Evolutionary conservation across 1,139 yeast species (phyloP).

Genomic region (Hansenula lynferdii): DNA sequence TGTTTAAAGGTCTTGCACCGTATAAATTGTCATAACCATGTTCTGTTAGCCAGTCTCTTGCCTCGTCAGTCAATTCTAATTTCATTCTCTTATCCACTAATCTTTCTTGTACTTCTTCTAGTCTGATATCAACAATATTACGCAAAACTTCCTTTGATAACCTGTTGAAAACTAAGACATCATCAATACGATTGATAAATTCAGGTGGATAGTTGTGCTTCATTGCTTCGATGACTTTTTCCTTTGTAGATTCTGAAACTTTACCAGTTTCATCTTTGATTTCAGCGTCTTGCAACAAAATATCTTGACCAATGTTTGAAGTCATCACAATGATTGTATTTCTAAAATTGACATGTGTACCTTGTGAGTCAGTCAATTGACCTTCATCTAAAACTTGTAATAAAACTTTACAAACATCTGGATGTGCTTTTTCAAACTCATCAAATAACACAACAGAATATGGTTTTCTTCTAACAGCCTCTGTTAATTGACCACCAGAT

Average conservation of each 20-base stretch:
- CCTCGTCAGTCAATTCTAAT: conserved; percentile 52
- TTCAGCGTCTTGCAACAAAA: conserved; percentile 60
- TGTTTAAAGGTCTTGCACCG: conserved; percentile 95
- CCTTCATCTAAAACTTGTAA: conserved; percentile 96
- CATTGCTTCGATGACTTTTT: conserved; percentile 60
- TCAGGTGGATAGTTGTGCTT: conserved; percentile 84
- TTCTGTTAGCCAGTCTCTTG: conserved; percentile 73
- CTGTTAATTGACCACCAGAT: conserved; percentile 89
- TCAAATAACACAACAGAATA: conserved; percentile 90
- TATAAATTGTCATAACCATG: conserved; percentile 87
- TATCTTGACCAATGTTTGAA: conserved; percentile 92
- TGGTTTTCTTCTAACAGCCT: conserved; percentile 92
- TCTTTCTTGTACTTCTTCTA: conserved; percentile 74
- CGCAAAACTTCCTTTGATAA: conserved; percentile 69
- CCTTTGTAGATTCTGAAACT: conserved; percentile 44
- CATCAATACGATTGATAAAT: conserved; percentile 90
- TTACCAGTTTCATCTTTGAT: conserved; percentile 41
- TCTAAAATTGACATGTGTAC: conserved; percentile 88
- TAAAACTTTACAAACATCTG: conserved; percentile 82
- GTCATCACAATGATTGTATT: conserved; percentile 97
- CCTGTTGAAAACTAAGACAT: conserved; percentile 83
- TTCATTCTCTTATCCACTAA: conserved; percentile 74
- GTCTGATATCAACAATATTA: conserved; percentile 78
- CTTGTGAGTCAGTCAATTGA: conserved; percentile 88
- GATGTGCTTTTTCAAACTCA: conserved; percentile 96